A percentile compares a stretch with the other conserved stretches of the same genome.
phyloP scores from a whole-genome alignment of 805 yeast species.

The Yamadazyma insecticola region DNA sequence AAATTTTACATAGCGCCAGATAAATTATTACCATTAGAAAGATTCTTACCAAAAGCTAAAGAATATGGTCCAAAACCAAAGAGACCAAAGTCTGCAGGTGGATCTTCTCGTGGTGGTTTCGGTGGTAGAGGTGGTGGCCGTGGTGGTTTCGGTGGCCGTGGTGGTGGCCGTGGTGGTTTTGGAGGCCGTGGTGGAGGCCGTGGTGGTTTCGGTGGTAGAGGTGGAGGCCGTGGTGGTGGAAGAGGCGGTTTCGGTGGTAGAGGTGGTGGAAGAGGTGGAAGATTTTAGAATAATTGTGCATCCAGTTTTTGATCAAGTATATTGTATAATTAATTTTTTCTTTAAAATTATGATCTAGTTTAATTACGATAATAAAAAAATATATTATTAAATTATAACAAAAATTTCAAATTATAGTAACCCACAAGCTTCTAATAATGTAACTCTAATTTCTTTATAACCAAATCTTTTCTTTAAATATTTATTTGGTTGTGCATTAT shows the following conservation, averaged over 20 bases:
- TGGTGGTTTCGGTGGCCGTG: constrained; percentile 30
- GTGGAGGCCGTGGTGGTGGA: constrained; percentile 42
- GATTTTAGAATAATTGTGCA: background rate
- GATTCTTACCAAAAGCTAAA: constrained; percentile 96
- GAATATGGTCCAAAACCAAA: constrained; percentile 77
- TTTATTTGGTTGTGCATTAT: constrained; percentile 42
- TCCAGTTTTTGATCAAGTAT: no score
- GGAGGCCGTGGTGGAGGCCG: constrained; percentile 41
- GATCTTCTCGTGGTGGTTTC: constrained; percentile 42
- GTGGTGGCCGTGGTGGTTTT: constrained; percentile 43
- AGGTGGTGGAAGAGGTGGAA: constrained; percentile 32
- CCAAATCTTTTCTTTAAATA: constrained; percentile 44
- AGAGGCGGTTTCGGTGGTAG: constrained; percentile 26
- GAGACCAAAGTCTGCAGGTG: constrained; percentile 59
- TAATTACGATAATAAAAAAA: no score
- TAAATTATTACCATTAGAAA: constrained; percentile 89
- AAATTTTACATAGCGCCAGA: constrained; percentile 94
- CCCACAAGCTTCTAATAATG: constrained; percentile 51
- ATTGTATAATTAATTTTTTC: no score
- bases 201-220: constrained; percentile 36
- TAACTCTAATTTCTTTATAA: constrained; percentile 45
- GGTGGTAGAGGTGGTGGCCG: constrained; percentile 35
- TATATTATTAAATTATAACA: no score
- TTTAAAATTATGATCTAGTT: no score
- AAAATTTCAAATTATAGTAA: no score